Evolutionary conservation across 1,284 basidiomycete species (phyloP), one percentile per base, ranked within the genome.

Genomic region (Moniliophthora roreri): DNA sequence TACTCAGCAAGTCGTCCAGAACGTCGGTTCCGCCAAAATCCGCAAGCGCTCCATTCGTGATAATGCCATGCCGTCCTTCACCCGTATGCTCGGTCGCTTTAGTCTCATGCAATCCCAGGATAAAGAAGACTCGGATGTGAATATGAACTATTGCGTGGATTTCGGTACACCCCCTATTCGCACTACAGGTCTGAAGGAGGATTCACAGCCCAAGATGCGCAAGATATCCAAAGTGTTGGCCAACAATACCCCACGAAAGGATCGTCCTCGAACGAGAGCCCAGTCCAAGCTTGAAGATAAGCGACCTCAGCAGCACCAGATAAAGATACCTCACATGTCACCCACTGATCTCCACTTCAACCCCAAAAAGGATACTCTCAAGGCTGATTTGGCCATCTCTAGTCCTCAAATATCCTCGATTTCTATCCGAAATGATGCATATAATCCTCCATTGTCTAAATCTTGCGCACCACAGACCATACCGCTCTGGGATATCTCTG

Each of bases 51-150:
- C 44, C 13, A 21, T 15, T 11, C 41, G 18, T 42, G 13, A 21
- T 21, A 20, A 20, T 8, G 41, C 59, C 10, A 48, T 68, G 15
- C 59, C 61, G 15, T 75, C 72, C 34, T 76, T 74, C 58, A 62
- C 68, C 37, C 63, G 63, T 15, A 55, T 66, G 23, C 67, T 75
- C 5, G 67, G 73, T 38, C 52, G 67, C 45, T 68, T 69, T 57
- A 57, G 73, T 18, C 48, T 65, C n/a, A 49, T 58, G 13, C 59
- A 57, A 41, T 60, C 66, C 49, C 55, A 60, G 28, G 66, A 70
- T n/a, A 46, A 16, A 18, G 4, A 32, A 46, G n/a, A 24, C 3
- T 9, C 4, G 24, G 11, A 16, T 1, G 16, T n/a, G 21, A 8
- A 28, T 28, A 16, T n/a, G 24, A 60, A 64, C 18, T 55, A 58